Percentiles rank a stretch among this genome's conserved stretches.
phyloP scores from a whole-genome alignment of 352 stramenopile species.

The Phytophthora pini region DNA sequence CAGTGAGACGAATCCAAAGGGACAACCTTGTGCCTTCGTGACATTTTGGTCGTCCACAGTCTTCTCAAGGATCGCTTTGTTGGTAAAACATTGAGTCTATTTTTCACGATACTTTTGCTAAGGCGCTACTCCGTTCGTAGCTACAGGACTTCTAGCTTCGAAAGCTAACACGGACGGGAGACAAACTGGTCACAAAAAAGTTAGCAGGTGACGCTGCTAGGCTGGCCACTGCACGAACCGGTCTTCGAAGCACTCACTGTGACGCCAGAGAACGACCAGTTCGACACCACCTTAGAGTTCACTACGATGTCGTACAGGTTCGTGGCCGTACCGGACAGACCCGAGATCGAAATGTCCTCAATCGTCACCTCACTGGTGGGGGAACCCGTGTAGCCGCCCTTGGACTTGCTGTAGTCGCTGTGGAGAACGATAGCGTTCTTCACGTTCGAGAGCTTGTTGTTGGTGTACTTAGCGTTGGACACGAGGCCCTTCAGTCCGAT shows the following conservation, averaged over 20 bases:
- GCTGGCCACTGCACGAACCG: conserved; percentile 26
- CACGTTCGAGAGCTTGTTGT: conserved; percentile 29
- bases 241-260: conserved; percentile 1
- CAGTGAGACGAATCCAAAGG: too few species aligned
- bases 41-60: too few species aligned
- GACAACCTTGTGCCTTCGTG: too few species aligned
- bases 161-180: not conserved
- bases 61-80: not conserved
- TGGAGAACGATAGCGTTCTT: conserved; percentile 21
- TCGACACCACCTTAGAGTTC: conserved; percentile 30
- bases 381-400: conserved; percentile 28
- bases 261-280: conserved; percentile 17
- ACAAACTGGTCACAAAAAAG: not conserved
- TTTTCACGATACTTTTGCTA: conserved; percentile 2
- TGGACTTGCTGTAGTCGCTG: conserved; percentile 27
- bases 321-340: conserved; percentile 27
- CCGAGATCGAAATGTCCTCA: conserved; percentile 7
- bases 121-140: conserved; percentile 5
- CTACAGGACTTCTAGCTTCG: not conserved
- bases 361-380: conserved; percentile 19
- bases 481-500: conserved; percentile 30
- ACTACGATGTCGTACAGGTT: conserved; percentile 36
- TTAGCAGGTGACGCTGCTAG: conserved; percentile 23
- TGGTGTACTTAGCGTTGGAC: conserved; percentile 15
- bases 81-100: conserved; percentile 2